Conservation (phyloP, 345 rosid species). For the Populus alba region DNA sequence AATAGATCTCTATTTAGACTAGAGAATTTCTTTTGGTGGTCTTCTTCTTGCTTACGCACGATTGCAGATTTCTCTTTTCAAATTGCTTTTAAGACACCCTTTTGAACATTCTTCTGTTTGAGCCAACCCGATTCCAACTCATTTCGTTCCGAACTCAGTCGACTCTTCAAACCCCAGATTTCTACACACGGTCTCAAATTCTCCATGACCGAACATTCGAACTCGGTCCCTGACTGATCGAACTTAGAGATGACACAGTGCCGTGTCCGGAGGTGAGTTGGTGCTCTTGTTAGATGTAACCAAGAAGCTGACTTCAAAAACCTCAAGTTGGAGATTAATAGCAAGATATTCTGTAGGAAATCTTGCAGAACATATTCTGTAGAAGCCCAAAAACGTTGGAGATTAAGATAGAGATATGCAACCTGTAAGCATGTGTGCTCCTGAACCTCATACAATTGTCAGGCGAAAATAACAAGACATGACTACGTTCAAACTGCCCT, state of each 20-base stretch:
- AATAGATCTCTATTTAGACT: no score
- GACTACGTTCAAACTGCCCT: neutral
- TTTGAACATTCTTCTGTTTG: constrained; percentile 22
- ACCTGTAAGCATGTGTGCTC: neutral
- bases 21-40: no score
- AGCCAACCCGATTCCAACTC: constrained; percentile 17
- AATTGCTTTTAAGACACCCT: constrained; percentile 26
- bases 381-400: neutral
- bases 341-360: neutral
- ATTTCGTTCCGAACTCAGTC: constrained; percentile 12
- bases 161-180: constrained; percentile 3
- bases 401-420: neutral
- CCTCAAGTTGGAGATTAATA: constrained; percentile 45
- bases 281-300: constrained; percentile 45
- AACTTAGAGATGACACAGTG: constrained; percentile 29
- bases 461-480: neutral
- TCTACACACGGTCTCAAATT: constrained; percentile 4
- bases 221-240: neutral
- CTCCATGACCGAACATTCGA: constrained; percentile 13
- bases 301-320: constrained; percentile 72
- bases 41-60: neutral
- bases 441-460: neutral
- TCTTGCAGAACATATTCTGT: neutral
- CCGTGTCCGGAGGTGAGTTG: constrained; percentile 30
- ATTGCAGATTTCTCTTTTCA: constrained; percentile 38